phyloP scores from a whole-genome alignment of 1,139 yeast genomes.

The Yamadazyma taylorii region DNA sequence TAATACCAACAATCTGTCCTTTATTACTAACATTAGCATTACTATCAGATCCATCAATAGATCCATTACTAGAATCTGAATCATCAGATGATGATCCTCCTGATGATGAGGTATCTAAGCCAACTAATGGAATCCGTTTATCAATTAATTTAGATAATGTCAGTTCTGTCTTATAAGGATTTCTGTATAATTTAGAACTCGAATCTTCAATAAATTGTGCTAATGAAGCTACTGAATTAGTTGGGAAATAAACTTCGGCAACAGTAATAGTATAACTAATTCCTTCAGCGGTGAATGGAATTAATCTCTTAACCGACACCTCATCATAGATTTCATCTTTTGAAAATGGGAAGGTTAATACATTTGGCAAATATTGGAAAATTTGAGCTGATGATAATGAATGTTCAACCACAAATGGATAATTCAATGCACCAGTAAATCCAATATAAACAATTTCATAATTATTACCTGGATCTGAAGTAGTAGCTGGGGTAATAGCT shows the following conservation, averaged over 20 bases:
- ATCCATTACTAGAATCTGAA: conserved; percentile 46
- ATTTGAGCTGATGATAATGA: conserved; percentile 74
- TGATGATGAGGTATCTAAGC: conserved; percentile 32
- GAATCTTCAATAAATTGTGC: conserved; percentile 43
- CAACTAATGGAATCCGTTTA: conserved; percentile 60
- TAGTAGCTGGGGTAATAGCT: conserved; percentile 60
- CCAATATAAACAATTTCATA: conserved; percentile 65
- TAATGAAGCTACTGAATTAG: conserved; percentile 43
- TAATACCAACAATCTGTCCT: conserved; percentile 55
- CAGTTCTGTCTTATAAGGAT: conserved; percentile 45
- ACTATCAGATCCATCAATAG: conserved; percentile 33
- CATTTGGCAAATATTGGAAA: conserved; percentile 65
- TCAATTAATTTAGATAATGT: conserved; percentile 61
- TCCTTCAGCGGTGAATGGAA: conserved; percentile 60
- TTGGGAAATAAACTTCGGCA: conserved; percentile 74
- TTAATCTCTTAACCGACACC: conserved; percentile 58
- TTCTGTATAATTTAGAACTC: conserved; percentile 50
- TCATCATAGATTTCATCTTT: conserved; percentile 28
- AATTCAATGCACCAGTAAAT: conserved; percentile 66
- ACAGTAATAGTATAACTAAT: conserved; percentile 64
- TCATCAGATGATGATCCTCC: conserved; percentile 18
- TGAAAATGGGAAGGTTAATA: conserved; percentile 53
- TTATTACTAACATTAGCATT: conserved; percentile 23
- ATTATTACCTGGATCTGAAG: conserved; percentile 45
- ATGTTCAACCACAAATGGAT: conserved; percentile 67